phyloP scores from a whole-genome alignment of 2,329 filamentous ascomycete species.

The Tolypocladium endophyticum region DNA sequence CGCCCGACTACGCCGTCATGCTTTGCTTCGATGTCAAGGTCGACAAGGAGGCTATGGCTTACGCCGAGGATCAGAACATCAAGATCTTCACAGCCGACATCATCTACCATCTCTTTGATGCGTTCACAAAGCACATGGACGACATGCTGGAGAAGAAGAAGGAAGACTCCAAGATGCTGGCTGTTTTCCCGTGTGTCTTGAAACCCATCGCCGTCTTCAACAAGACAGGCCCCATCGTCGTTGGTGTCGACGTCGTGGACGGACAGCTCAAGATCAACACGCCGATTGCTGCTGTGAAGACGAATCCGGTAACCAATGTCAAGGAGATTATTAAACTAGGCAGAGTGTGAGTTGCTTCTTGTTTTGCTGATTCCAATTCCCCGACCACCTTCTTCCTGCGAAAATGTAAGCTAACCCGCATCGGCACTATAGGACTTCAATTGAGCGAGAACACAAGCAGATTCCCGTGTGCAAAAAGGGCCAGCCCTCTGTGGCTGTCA shows the following conservation, averaged over 20 bases:
- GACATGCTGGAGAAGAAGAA: constrained; percentile 82
- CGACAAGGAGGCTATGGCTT: constrained; percentile 85
- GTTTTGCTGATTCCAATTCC: not conserved
- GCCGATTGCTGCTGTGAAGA: constrained; percentile 78
- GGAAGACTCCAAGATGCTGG: constrained; percentile 89
- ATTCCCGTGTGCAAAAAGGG: constrained; percentile 88
- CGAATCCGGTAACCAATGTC: constrained; percentile 62
- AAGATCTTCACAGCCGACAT: constrained; percentile 99
- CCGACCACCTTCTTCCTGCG: not conserved
- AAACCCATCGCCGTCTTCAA: constrained; percentile 91
- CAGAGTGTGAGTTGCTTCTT: constrained; percentile 70
- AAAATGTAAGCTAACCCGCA: constrained; percentile 16
- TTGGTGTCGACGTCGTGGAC: constrained; percentile 92
- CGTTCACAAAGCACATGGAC: constrained; percentile 92
- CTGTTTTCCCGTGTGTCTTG: constrained; percentile 93
- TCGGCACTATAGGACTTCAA: constrained; percentile 59
- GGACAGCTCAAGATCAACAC: constrained; percentile 80
- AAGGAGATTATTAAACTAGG: constrained; percentile 82
- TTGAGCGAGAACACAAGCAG: constrained; percentile 96
- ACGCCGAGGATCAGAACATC: constrained; percentile 88
- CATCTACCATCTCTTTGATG: constrained; percentile 96
- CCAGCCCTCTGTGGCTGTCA: constrained; percentile 93
- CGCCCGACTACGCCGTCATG: constrained; percentile 95
- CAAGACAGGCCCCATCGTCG: constrained; percentile 90
- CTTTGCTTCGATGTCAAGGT: constrained; percentile 99